Conservation (phyloP, 140 eudicot genomes). For the Bidens hawaiensis region DNA sequence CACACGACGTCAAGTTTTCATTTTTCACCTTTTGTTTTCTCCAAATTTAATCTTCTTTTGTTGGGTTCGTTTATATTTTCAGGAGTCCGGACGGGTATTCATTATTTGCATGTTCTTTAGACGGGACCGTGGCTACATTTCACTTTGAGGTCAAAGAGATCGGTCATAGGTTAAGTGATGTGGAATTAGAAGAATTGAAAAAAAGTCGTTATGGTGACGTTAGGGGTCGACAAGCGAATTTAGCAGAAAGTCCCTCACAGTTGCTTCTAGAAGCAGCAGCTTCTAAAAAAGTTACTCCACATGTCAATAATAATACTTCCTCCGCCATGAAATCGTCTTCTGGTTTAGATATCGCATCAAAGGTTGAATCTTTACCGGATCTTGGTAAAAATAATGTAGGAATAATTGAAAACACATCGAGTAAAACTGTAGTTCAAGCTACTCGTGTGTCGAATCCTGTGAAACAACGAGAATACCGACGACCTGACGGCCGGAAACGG, state of each 20-base stretch:
- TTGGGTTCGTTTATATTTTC: slow-evolving; percentile 11
- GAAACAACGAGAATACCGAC: slow-evolving; percentile 90
- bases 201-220: slow-evolving; percentile 91
- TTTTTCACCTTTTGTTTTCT: not conserved
- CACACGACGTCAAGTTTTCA: not conserved
- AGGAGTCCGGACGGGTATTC: slow-evolving; percentile 99
- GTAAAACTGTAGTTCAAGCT: slow-evolving; percentile 35
- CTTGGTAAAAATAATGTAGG: slow-evolving; percentile 40
- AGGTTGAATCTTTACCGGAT: slow-evolving; percentile 40
- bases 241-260: slow-evolving; percentile 97
- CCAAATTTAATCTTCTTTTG: not conserved
- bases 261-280: slow-evolving; percentile 98
- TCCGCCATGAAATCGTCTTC: slow-evolving; percentile 43
- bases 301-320: slow-evolving; percentile 24
- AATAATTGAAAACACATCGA: slow-evolving; percentile 34
- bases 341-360: slow-evolving; percentile 34
- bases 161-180: slow-evolving; percentile 66
- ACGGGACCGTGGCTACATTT: slow-evolving; percentile 84
- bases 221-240: slow-evolving; percentile 69
- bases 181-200: slow-evolving; percentile 79
- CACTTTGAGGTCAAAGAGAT: slow-evolving; percentile 82
- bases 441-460: slow-evolving; percentile 71
- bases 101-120: slow-evolving; percentile 89
- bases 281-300: slow-evolving; percentile 48
- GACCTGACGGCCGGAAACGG: slow-evolving; percentile 95